Evolutionary conservation across 306 rosid genomes (phyloP).

Genomic region (Vicia villosa): DNA sequence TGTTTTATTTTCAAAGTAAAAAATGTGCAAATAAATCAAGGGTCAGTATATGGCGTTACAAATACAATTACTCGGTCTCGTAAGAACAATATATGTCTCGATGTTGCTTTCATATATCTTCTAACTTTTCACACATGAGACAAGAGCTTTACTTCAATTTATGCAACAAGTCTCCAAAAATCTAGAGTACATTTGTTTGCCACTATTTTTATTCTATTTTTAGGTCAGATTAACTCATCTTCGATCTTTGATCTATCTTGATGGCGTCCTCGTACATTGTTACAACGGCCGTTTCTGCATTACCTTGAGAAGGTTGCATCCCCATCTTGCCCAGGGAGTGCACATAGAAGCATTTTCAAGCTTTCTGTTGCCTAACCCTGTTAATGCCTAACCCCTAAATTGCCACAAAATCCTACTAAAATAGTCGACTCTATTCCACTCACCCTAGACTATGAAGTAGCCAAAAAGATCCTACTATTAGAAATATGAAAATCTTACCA

Average conservation of each 20-base stretch:
- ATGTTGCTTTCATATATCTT: neutral
- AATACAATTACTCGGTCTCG: slow-evolving; percentile 1
- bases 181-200: neutral
- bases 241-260: neutral
- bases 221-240: neutral
- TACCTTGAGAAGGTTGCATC: neutral
- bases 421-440: neutral
- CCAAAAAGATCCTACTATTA: neutral
- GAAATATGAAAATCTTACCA: neutral
- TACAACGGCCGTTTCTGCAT: neutral
- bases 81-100: neutral
- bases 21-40: slow-evolving; percentile 1
- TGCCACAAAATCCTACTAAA: neutral
- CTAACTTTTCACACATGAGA: neutral
- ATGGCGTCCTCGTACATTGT: neutral
- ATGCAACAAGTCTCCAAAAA: slow-evolving; percentile 1
- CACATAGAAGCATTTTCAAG: neutral
- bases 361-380: neutral
- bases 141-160: neutral
- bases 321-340: neutral
- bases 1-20: neutral
- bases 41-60: neutral
- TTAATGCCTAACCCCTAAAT: neutral
- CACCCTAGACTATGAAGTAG: neutral
- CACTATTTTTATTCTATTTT: neutral